Base-by-base conservation (phyloP, 1,139 yeast species). In the Spencermartinsiella ligniputridi region DNA sequence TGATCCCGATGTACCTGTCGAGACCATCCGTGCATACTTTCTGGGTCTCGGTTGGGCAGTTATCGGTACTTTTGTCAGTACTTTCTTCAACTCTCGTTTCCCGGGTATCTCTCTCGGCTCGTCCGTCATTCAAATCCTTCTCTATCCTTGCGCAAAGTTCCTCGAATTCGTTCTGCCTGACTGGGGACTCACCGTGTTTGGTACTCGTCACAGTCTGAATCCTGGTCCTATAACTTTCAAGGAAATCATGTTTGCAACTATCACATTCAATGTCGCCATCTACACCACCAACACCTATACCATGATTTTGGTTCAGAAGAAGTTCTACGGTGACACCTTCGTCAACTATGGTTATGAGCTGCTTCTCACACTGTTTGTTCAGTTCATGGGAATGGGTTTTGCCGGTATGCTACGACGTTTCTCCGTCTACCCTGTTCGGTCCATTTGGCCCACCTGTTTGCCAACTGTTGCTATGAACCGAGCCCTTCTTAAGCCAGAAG, bases 141-240 rank as follows among this genome's bases (percentile, higher is more conserved):
- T 81, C 39, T 79, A 75, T 55, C 83, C 83, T 11, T 67, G 75
- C 53, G 88, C 87, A 41, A 61, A 61, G 42, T 47, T 67, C 15
- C 25, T 41, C 15, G 53, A 50, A 24, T 45, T 46, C 17, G 45
- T 63, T 30, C 50, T 81, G 13, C 87, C 87, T 11, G 71, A 72
- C 45, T 68, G 72, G 71, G 73, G 71, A 15, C 58, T 78, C 57
- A 69, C 57, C 36, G 61, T 60, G 50, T 64, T 62, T 52, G 75
- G 70, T 36, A 58, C 53, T 45, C 66, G 68, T 45, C 49, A 63
- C 56, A 62, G 76, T 42, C 55, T 78, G 55, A 73, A 81, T 62
- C 81, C 82, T 1, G 83, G 83, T 4, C 80, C 81, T 5, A 83
- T 87, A 84, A 68, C 74, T 30, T 73, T 68, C 56, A 83, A 84